Base-by-base conservation (phyloP, 148 eudicot genomes). In the Rhododendron ovatum region DNA sequence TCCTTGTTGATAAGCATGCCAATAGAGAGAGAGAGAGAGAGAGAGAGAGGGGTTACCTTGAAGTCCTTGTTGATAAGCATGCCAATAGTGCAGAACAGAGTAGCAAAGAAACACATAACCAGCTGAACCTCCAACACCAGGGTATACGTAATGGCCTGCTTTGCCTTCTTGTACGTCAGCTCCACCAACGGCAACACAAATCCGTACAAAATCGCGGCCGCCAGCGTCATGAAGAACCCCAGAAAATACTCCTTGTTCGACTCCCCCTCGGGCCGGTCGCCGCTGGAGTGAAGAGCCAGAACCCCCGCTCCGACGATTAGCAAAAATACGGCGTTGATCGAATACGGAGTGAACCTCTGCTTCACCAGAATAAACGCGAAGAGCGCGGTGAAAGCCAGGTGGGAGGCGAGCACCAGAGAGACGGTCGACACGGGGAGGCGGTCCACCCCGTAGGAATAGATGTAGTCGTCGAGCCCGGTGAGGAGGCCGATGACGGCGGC, bases 41-140 rank as follows among this genome's bases (percentile, higher is more conserved):
- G 73, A n/a, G 30, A 11, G 14, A 10, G 65, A 5, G n/a, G 2
- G 1, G n/a, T 59, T 67, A 67, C 73, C 35, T 67, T 26, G 73
- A 67, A 67, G 73, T 67, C 73, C 30, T 67, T 67, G 73, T 67
- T 67, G 73, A 67, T 11, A n/a, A 67, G 0, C 73, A 67, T 67
- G 73, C 73, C 73, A 67, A 67, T 67, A 0, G 73, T 67, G 5
- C 73, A 67, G 28, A 67, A 26, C 30, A 67, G 73, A 67, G 73
- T 67, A 67, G 73, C 73, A n/a, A 67, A n/a, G 15, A 26, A 67
- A 67, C 33, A 67, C 33, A 67, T 81, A 9, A 93, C 91, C 7
- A 91, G 78, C 88, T 94, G 95, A 87, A 92, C 84, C 91, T 94
- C 98, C 91, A 94, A 84, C 24, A 93, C 95, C 75, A 94, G 75